Evolutionary conservation across 2,329 filamentous ascomycete species (phyloP), one percentile per base, ranked within the genome.

Genomic region (Nemania abortiva): DNA sequence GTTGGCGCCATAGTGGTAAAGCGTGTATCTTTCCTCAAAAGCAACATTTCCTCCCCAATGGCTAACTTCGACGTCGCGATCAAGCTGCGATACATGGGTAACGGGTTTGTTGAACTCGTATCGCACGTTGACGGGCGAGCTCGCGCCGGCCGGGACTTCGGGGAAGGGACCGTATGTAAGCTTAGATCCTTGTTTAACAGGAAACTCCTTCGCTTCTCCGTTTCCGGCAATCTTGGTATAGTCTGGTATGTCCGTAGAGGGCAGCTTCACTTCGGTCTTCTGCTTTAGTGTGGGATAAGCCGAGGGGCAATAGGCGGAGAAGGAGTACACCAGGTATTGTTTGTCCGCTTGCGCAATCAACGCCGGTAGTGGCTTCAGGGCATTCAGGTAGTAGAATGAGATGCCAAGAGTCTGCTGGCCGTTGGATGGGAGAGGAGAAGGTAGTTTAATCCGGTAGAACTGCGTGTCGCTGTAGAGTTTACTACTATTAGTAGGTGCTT

Each of bases 21-120:
- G 86, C 81, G 91, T 93, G 83, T 97, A 98, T 66, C 93, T 90
- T 84, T 99, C 96, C 83, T 99, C 96, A 58, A 95, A 94, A 1
- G 96, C 96, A 63, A 98, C 83, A 79, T 99, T 99, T 71, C 96
- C 96, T 74, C 96, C 96, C 96, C 96, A 99, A 82, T 98, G 96
- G 79, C 93, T 97, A 75, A 99, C 91, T 81, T 99, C 96, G 71
- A 99, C 84, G 77, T 98, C 95, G 69, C 96, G 91, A 82, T 98
- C 93, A 68, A 99, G 85, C 18, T 89, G 85, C 39, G 90, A 89
- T 59, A 94, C 89, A 77, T 96, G 93, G 52, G 90, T 91, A 66
- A 99, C 85, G 13, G 96, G 95, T 82, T 95, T 97, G 72, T 93
- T 98, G 83, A 96, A 98, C 81, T 99, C 95, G 82, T 97, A 98